Base-by-base conservation (phyloP, 1,284 basidiomycete species). In the Trichosporon coremiiforme region DNA sequence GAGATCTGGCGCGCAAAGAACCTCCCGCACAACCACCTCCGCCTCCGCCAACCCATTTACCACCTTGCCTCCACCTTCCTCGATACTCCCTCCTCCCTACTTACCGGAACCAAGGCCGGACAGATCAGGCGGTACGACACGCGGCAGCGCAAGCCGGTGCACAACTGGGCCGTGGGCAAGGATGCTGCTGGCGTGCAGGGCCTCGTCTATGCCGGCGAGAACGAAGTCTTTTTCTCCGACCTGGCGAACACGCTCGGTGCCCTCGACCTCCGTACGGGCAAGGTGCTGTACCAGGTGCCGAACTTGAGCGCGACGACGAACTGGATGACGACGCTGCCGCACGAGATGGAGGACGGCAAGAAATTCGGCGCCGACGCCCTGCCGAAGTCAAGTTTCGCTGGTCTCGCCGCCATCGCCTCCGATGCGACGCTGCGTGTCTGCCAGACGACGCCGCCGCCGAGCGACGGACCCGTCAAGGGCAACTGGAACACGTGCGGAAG, bases 61-160 rank as follows among this genome's bases (percentile, higher is more conserved):
- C 92, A 93, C 87, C 89, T 68, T 80, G 93, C 66, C 80, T 88
- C 53, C 89, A 88, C 79, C 25, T 78, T 77, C 69, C 76, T 79
- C 15, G 70, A 80, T 84, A 36, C 78, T 82, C 85, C 86, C 0
- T 77, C 69, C 45, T 83, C 79, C 72, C 79, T 95, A 17, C 84
- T 90, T 8, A 88, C 89, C 13, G 94, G 94, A 0, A 94, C 92
- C 0, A 88, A 89, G 70, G 84, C 89, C 47, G 94, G 94, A 9
- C 87, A 90, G 73, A 85, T 95, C 2, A 87, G 91, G 67, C 86
- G 89, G 65, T 95, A 95, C 78, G 94, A 95, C 78, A 92, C 89
- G 2, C 88, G 92, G 63, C 90, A 89, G 35, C 87, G 89, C 29
- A 87, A 89, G 68, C 92, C 92, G 4, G 71, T 76, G 4, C 68